Conservation (phyloP, 805 yeast genomes). For the Ogataea paraovalis region DNA sequence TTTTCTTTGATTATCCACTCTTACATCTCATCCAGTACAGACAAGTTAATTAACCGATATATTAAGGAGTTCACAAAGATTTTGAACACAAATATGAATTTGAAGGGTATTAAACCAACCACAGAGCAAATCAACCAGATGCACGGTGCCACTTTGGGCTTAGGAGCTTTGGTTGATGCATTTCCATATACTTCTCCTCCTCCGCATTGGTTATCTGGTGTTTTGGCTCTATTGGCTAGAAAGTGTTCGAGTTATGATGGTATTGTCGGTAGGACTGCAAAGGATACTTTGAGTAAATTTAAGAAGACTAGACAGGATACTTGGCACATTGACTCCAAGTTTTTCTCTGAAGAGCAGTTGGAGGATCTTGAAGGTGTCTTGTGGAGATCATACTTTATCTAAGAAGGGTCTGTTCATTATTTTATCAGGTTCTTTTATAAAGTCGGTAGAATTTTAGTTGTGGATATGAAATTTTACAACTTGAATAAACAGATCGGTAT, state of each 20-base stretch:
- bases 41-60: constrained; percentile 37
- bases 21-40: constrained; percentile 45
- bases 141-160: constrained; percentile 85
- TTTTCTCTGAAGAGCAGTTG: constrained; percentile 71
- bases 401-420: constrained; percentile 7
- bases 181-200: constrained; percentile 91
- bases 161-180: constrained; percentile 85
- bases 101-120: constrained; percentile 33
- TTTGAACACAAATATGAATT: constrained; percentile 33
- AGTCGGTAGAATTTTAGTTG: neutral
- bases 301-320: constrained; percentile 92
- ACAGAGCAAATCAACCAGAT: constrained; percentile 43
- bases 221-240: constrained; percentile 64
- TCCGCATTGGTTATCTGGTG: constrained; percentile 81
- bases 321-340: constrained; percentile 84
- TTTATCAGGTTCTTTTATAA: neutral
- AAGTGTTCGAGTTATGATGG: constrained; percentile 74
- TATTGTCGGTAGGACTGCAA: constrained; percentile 76
- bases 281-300: constrained; percentile 74
- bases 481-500: neutral
- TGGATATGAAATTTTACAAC: neutral
- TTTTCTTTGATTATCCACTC: constrained; percentile 79
- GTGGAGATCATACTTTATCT: constrained; percentile 89
- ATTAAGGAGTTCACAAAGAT: constrained; percentile 41
- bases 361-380: constrained; percentile 93